Base-by-base conservation (phyloP, 78 protist species). In the Capsaspora owczarzaki region DNA sequence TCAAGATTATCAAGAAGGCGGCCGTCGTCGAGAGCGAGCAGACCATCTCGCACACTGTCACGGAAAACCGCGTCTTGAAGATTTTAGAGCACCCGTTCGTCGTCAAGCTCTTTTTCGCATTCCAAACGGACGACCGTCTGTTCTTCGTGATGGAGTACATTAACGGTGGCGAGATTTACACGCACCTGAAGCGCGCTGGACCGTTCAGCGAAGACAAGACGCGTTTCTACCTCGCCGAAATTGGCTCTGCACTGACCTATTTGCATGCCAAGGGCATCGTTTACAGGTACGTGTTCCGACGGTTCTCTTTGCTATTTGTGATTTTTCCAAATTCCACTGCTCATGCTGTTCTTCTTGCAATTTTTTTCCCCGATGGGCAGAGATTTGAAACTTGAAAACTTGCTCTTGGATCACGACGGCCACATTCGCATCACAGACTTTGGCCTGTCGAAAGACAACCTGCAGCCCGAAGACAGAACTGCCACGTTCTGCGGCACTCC, bases 401-500 rank as follows among this genome's bases (percentile, higher is more conserved):
- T 94, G 2, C 82, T 94, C n/a, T 81, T 95, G 66, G 93, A 82
- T 35, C 38, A 51, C 1, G 89, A 86, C 22, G 95, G 98, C n/a
- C 89, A 96, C 86, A 74, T 92, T 25, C 47, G 74, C 69, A 61
- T 95, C 2, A 91, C 96, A 0, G 99, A 95, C 71, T 94, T 85
- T 27, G 89, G 89, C 20, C 19, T 89, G 46, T 78, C 79, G 44
- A 85, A 85, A 33, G 89, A 82, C 40, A 19, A 43, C 56, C 0
- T 81, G 23, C 29, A 29, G 2, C 43, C 1, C 37, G 74, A 25
- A 0, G 60, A 0, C 22, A 63, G 80, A 0, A 90, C 95, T 5
- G 80, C 86, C 38, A 95, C 98, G 5, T 89, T 95, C 89, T 95
- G 98, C 71, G 98, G 98, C 35, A 91, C 98, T 27, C 94, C 98